Base-by-base conservation (phyloP, 306 rosid species). In the Dryas alaskensis region DNA sequence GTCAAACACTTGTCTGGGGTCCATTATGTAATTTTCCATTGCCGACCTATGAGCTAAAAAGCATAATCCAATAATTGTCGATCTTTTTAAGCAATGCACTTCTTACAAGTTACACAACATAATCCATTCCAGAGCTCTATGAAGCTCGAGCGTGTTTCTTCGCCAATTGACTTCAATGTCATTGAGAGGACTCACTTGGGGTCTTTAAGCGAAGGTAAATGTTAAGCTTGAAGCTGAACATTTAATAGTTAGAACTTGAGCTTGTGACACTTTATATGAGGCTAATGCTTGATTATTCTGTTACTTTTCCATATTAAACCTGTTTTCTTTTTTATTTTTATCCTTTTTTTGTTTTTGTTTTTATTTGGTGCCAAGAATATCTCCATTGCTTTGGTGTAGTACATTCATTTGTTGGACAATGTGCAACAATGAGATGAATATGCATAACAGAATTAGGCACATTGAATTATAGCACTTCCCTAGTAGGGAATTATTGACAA, bases 131-230 rank as follows among this genome's bases (percentile, higher is more conserved):
- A 75, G 67, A 72, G 63, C 71, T 81, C 78, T 65, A 50, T 66
- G 72, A 81, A 87, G 82, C 76, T 74, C 79, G 75, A 59, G 67
- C 80, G 62, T 85, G 67, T 70, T 60, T 52, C 82, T 87, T 88
- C 77, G 12, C 89, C 80, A 68, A 81, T 91, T 82, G 84, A 82
- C 68, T 48, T 91, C 71, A 80, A 69, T 67, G 85, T 85, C 57
- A 58, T 68, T 53, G 90, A 84, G 83, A 83, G 97, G 79, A 82
- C 86, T 75, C 85, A 74, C 85, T 78, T 91, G 88, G 80, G 88
- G 59, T 82, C 89, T 62, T 73, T 88, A 73, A 84, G 89, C 55
- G 97, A 88, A 87, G 91, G 94, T 88, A 70, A 68, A 67, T 25
- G 68, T 80, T 81, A 61, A 71, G 60, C 78, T 72, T 62, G 17